phyloP scores from a whole-genome alignment of 2,329 filamentous ascomycete species.

The Ceratocystis variospora region DNA sequence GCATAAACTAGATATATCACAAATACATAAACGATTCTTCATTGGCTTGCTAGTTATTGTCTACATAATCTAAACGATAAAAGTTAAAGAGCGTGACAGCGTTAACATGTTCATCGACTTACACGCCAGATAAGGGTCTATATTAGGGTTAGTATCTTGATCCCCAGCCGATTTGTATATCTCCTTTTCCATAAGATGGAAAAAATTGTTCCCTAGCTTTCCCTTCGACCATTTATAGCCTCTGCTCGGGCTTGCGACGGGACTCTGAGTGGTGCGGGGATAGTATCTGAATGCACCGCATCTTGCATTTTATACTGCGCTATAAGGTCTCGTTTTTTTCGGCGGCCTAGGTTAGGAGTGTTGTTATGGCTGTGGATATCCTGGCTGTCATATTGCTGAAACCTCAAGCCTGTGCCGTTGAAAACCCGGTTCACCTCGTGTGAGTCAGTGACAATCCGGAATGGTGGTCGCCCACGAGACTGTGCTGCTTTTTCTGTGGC shows the following conservation, averaged over 20 bases:
- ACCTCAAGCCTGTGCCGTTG: conserved; percentile 4
- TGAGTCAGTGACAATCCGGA: conserved; percentile 12
- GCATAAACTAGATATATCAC: neutral
- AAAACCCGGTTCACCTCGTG: conserved; percentile 11
- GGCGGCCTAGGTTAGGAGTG: neutral
- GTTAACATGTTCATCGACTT: neutral
- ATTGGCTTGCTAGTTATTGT: neutral
- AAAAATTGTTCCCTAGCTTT: neutral
- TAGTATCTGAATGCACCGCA: neutral
- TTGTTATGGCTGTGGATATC: neutral
- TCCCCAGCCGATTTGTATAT: neutral
- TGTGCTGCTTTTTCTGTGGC: neutral
- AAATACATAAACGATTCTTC: too few relatives aligned
- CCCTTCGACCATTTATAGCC: neutral
- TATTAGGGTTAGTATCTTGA: neutral
- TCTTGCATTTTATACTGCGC: neutral
- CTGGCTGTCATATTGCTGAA: neutral
- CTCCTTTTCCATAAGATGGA: neutral
- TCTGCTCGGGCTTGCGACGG: neutral
- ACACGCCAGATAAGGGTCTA: neutral
- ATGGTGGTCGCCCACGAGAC: neutral
- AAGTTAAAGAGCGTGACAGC: too few relatives aligned
- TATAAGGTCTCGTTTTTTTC: neutral
- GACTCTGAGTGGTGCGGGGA: neutral
- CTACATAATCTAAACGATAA: too few relatives aligned